Evolutionary conservation across 352 stramenopile species (phyloP).

Genomic region (Phytophthora niederhauseri): DNA sequence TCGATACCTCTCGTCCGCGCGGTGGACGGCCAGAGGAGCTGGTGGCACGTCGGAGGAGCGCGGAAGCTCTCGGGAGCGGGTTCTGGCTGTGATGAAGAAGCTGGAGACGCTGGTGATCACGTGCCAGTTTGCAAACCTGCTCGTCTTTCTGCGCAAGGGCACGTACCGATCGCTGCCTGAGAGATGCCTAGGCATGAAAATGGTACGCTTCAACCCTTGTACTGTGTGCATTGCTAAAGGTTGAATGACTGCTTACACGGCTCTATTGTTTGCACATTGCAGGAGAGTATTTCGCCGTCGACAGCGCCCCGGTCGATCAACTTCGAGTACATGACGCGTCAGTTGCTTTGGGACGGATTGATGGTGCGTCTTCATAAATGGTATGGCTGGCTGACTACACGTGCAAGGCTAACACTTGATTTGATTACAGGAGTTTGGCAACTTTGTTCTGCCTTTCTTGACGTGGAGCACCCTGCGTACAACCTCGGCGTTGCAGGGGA

Average conservation of each 20-base stretch:
- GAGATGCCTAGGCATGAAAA: conserved; percentile 67
- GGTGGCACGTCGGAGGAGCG: conserved; percentile 7
- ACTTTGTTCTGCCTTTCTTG: conserved; percentile 74
- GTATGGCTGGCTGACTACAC: neutral
- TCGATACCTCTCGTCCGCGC: conserved; percentile 61
- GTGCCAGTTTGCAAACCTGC: conserved; percentile 74
- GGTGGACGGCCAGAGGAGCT: conserved; percentile 39
- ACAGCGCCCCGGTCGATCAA: conserved; percentile 74
- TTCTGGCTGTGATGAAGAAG: conserved; percentile 69
- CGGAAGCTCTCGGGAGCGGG: conserved; percentile 26
- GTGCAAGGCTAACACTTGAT: neutral
- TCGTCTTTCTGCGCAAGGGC: conserved; percentile 75
- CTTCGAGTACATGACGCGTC: conserved; percentile 89
- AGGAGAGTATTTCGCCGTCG: conserved; percentile 66
- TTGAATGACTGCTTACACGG: conserved; percentile 4
- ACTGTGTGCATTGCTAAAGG: neutral
- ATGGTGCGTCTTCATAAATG: conserved; percentile 51
- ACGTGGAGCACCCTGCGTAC: conserved; percentile 61
- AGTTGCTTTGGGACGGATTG: conserved; percentile 82
- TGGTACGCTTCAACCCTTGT: conserved; percentile 45
- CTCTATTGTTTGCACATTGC: conserved; percentile 12
- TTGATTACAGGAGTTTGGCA: conserved; percentile 71
- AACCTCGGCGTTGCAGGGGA: conserved; percentile 16
- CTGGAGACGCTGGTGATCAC: conserved; percentile 71
- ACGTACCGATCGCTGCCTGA: conserved; percentile 77